These are phyloP conservation scores for Phytophthora citrophthora DNA, from an alignment of 352 stramenopile species.

Conservation along the genomic window DNA sequence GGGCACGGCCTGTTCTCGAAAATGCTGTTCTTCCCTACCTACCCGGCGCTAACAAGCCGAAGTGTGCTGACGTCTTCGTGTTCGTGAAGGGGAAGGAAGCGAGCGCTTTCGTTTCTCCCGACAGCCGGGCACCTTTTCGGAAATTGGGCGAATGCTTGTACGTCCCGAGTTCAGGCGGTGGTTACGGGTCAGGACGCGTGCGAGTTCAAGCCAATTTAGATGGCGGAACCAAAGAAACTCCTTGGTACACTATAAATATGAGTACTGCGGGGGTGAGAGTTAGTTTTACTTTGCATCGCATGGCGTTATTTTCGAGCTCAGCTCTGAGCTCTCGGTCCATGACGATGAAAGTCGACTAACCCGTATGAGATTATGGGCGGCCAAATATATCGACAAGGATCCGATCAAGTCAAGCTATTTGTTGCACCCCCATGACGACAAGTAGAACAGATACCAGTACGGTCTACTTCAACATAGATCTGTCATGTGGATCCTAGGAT, in stretches of 20 bases:
- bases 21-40: background rate
- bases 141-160: slow-evolving; percentile 24
- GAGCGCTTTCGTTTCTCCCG: slow-evolving; percentile 26
- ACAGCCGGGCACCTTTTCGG: slow-evolving; percentile 32
- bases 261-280: background rate
- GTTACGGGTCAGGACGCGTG: slow-evolving; percentile 26
- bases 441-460: background rate
- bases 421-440: background rate
- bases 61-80: slow-evolving; percentile 2
- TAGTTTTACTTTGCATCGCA: slow-evolving; percentile 7
- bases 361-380: background rate
- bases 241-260: slow-evolving; percentile 19
- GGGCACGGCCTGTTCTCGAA: slow-evolving; percentile 9
- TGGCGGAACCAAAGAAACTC: slow-evolving; percentile 10
- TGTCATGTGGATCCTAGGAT: too few relatives aligned
- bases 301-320: background rate
- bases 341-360: too few relatives aligned
- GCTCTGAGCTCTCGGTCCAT: background rate
- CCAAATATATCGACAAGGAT: background rate
- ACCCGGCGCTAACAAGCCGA: background rate
- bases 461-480: background rate
- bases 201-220: background rate
- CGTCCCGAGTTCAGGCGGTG: slow-evolving; percentile 22
- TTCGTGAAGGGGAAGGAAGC: slow-evolving; percentile 6
- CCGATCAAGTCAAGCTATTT: background rate